A percentile compares a stretch with the other conserved stretches of the same genome.
These are phyloP conservation scores for Annona squamosa DNA, from an alignment of 164 flowering plant genomes.

Conservation along the genomic window DNA sequence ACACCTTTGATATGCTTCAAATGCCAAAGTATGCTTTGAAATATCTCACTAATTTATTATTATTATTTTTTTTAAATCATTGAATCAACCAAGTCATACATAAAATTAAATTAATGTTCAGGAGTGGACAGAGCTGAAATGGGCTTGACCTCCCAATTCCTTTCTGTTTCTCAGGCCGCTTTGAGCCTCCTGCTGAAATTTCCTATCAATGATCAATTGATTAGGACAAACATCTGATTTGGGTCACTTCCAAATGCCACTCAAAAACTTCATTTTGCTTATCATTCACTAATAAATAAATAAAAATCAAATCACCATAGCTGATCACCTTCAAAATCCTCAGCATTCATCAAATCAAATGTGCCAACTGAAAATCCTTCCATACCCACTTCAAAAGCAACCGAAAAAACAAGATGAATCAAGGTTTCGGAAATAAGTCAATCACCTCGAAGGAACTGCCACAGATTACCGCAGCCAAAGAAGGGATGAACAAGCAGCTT, in stretches of 20 bases:
- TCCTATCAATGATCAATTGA: not conserved
- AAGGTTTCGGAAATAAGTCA: not conserved
- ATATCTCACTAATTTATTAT: not conserved
- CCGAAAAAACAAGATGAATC: not conserved
- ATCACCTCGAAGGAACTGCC: slow-evolving; percentile 69
- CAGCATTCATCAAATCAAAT: not conserved
- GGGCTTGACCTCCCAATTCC: not conserved
- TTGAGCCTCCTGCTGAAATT: not conserved
- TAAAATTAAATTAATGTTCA: too few species aligned
- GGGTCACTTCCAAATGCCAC: not conserved
- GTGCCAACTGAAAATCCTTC: not conserved
- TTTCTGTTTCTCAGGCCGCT: not conserved
- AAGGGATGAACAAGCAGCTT: slow-evolving; percentile 87
- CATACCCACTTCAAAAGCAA: not conserved
- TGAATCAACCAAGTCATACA: not conserved
- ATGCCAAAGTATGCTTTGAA: not conserved
- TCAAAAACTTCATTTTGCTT: not conserved
- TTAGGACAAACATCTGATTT: not conserved
- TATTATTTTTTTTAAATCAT: too few species aligned
- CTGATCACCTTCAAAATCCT: too few species aligned
- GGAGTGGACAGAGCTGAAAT: too few species aligned
- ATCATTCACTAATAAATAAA: too few species aligned
- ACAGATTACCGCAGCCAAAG: slow-evolving; percentile 49
- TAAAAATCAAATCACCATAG: too few species aligned
- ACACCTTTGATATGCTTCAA: not conserved